Conservation (phyloP, 805 yeast species). For the Suhomyces canberraensis region DNA sequence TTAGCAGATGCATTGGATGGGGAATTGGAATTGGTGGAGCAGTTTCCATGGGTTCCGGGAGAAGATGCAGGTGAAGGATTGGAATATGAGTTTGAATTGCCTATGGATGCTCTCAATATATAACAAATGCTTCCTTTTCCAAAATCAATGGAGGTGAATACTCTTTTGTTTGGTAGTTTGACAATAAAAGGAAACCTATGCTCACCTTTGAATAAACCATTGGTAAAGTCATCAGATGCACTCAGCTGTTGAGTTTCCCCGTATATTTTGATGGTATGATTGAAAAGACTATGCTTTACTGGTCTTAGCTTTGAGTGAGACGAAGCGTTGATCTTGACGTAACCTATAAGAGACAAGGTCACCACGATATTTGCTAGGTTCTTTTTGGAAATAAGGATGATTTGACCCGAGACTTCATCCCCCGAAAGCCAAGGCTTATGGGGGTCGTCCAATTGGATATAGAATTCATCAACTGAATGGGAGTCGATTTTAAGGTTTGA, state of each 20-base stretch:
- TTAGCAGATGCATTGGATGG: not conserved
- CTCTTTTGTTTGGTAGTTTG: conserved; percentile 68
- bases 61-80: not conserved
- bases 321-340: conserved; percentile 51
- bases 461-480: conserved; percentile 58
- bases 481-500: conserved; percentile 30
- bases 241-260: conserved; percentile 31
- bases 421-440: conserved; percentile 80
- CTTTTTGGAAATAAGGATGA: conserved; percentile 52
- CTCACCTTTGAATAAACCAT: conserved; percentile 73
- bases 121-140: conserved; percentile 84
- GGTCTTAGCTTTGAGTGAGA: conserved; percentile 54
- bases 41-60: not conserved
- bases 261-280: conserved; percentile 56
- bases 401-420: conserved; percentile 65
- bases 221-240: conserved; percentile 17
- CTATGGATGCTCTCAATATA: conserved; percentile 50
- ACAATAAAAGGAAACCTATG: conserved; percentile 86
- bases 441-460: conserved; percentile 68
- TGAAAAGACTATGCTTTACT: conserved; percentile 50
- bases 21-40: not conserved
- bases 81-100: conserved; percentile 12
- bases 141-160: conserved; percentile 73
- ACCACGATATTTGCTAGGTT: conserved; percentile 54
- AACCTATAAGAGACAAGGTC: conserved; percentile 53